Evolutionary conservation across 1,139 yeast genomes (phyloP), one percentile per base, ranked within the genome.

Genomic region (Suhomyces bokatorum): DNA sequence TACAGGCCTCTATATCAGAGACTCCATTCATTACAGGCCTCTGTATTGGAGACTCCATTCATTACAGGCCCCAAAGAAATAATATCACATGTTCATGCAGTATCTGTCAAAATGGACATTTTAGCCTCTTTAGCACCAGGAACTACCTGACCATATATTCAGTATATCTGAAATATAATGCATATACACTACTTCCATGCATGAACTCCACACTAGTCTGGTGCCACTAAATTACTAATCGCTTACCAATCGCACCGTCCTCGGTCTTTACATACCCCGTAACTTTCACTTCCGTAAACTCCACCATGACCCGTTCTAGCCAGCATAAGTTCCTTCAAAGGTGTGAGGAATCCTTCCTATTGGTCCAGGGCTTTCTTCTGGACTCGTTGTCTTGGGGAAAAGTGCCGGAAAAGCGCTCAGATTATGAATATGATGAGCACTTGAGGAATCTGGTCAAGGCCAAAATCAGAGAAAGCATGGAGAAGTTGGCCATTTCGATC

Each of bases 271-370:
- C 16, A n/a, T 17, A 20, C 40, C 14, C 32, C 28, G 24, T 12
- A 8, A n/a, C 26, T 27, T 20, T 27, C 20, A 24, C 41, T 28
- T 11, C 6, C 14, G n/a, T 6, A 5, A 5, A 24, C 29, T n/a
- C 39, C 34, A 24, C 34, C 38, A 45, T 45, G 48, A 45, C 48
- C 34, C 42, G 37, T 14, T 16, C 45, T 17, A 37, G 22, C 24
- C 55, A 46, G 35, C 53, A 52, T 38, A 40, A 40, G 43, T 53
- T 60, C 44, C 55, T 59, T 33, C 50, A 36, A 15, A 50, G 52
- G 46, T 74, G 79, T 53, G 58, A 59, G 42, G 69, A 70, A 42
- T 63, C 76, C 8, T 62, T 62, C 48, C 53, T 55, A 11, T 53
- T 73, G 37, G 71, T 74, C 5, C 59, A 64, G 17, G 59, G 54